Evolutionary conservation across 352 stramenopile genomes (phyloP).

Genomic region (Blastocystis sp.): DNA sequence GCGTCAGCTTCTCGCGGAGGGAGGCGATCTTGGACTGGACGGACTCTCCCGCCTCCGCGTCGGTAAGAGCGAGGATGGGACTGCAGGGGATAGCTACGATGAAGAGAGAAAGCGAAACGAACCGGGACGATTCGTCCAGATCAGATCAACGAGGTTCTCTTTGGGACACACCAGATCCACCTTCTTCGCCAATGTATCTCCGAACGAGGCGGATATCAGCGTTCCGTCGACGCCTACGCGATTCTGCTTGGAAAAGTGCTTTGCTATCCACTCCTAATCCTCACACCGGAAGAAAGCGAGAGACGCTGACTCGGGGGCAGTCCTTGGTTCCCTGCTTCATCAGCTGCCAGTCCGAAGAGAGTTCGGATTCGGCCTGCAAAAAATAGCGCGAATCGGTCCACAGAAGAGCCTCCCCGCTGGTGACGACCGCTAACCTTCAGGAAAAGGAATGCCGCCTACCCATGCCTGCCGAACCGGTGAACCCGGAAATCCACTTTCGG

Average conservation of each 20-base stretch:
- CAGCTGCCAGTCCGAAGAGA: constrained; percentile 88
- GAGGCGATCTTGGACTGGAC: constrained; percentile 10
- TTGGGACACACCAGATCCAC: background rate
- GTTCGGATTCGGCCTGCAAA: constrained; percentile 88
- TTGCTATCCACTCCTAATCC: constrained; percentile 83
- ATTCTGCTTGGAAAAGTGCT: constrained; percentile 76
- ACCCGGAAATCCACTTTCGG: constrained; percentile 89
- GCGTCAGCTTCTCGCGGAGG: background rate
- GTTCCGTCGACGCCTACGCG: constrained; percentile 86
- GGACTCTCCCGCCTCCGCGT: constrained; percentile 4
- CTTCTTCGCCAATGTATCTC: background rate
- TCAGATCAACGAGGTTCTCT: constrained; percentile 52
- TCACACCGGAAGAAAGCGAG: background rate
- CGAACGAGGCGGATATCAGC: constrained; percentile 9
- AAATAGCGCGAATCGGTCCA: constrained; percentile 98
- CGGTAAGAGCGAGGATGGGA: constrained; percentile 2
- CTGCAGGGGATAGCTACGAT: constrained; percentile 13
- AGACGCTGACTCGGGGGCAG: constrained; percentile 52
- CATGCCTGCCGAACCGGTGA: constrained; percentile 93
- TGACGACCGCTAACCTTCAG: constrained; percentile 77
- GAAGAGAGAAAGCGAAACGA: background rate
- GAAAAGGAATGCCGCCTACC: constrained; percentile 74
- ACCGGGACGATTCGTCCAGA: constrained; percentile 64
- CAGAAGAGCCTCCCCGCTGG: constrained; percentile 82
- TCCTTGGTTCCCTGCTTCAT: constrained; percentile 83